phyloP scores from a whole-genome alignment of 345 rosid species.

The Geranium brycei region DNA sequence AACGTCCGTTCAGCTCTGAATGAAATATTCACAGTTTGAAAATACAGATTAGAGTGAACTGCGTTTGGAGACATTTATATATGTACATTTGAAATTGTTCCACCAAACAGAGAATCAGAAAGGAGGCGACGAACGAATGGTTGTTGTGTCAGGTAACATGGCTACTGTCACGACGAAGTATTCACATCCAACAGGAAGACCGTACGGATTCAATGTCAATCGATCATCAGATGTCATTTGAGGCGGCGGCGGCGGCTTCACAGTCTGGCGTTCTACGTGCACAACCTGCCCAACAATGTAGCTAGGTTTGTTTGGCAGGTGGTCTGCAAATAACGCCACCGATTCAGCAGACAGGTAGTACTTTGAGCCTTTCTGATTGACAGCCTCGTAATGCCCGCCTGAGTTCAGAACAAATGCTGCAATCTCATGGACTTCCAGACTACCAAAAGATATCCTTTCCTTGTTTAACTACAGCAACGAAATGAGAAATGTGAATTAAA shows the following conservation, averaged over 20 bases:
- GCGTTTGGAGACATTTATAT: too few relatives aligned
- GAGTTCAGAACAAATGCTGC: constrained; percentile 85
- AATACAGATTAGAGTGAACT: too few relatives aligned
- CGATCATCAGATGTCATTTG: constrained; percentile 15
- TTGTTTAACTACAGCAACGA: constrained; percentile 51
- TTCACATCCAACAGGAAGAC: constrained; percentile 24
- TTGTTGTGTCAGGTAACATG: constrained; percentile 21
- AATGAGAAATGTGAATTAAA: too few relatives aligned
- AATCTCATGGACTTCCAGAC: constrained; percentile 77
- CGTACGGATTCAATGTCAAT: constrained; percentile 15
- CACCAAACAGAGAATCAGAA: neutral
- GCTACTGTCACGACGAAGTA: constrained; percentile 27
- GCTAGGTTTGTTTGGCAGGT: constrained; percentile 20
- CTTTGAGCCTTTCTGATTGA: constrained; percentile 12
- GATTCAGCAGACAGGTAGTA: constrained; percentile 26
- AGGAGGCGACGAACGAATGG: neutral
- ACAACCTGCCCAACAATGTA: constrained; percentile 26
- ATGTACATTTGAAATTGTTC: too few relatives aligned
- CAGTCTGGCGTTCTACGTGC: constrained; percentile 22
- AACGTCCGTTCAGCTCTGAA: too few relatives aligned
- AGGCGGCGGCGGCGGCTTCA: constrained; percentile 12
- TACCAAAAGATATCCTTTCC: constrained; percentile 78
- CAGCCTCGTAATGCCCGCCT: constrained; percentile 76
- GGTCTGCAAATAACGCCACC: constrained; percentile 23
- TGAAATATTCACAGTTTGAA: too few relatives aligned